Conservation (phyloP, 768 basidiomycete species). For the Russula ochroleuca region DNA sequence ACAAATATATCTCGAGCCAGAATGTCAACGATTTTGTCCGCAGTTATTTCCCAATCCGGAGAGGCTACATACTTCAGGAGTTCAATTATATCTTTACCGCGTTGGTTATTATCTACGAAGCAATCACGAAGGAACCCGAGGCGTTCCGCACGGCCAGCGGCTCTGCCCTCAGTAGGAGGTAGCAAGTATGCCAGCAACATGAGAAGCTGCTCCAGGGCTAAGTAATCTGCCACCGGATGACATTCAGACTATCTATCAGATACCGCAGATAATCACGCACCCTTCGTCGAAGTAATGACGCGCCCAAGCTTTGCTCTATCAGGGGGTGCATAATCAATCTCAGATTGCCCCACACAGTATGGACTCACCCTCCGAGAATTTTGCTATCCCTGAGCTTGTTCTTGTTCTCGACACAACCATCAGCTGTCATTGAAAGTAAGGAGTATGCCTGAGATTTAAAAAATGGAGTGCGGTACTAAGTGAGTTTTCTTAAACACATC, state of each 20-base stretch:
- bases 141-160: conserved; percentile 17
- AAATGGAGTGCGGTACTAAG: not conserved
- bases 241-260: not conserved
- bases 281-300: conserved; percentile 17
- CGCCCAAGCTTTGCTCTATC: conserved; percentile 17
- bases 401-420: conserved; percentile 23
- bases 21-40: conserved; percentile 27
- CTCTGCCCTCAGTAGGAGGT: conserved; percentile 14
- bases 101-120: conserved; percentile 9
- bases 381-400: conserved; percentile 21
- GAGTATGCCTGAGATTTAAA: conserved; percentile 16
- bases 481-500: not conserved
- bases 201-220: conserved; percentile 25
- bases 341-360: not conserved
- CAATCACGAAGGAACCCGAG: conserved; percentile 23
- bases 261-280: conserved; percentile 2
- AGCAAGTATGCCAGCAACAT: conserved; percentile 24
- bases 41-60: conserved; percentile 25
- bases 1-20: conserved; percentile 26
- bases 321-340: not conserved
- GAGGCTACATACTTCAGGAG: conserved; percentile 21
- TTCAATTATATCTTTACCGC: conserved; percentile 20
- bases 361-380: conserved; percentile 22
- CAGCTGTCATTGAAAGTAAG: conserved; percentile 24
- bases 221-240: conserved; percentile 17